These are phyloP conservation scores for Colletotrichum incanum DNA, from an alignment of 2,329 filamentous ascomycete genomes.

Conservation along the genomic window DNA sequence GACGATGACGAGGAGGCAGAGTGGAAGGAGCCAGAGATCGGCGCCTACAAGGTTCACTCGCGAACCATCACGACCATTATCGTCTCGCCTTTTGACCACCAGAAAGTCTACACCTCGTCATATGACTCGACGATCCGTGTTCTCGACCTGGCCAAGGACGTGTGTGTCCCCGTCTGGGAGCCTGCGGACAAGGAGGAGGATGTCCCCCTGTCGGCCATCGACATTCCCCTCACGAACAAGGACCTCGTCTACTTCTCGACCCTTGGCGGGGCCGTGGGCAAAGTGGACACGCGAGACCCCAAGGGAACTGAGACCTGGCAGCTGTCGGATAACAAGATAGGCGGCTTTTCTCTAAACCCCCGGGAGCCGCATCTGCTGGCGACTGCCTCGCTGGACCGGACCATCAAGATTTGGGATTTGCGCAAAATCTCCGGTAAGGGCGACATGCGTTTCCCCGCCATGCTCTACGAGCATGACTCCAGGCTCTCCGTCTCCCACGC, in stretches of 20 bases:
- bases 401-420: conserved; percentile 92
- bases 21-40: conserved; percentile 80
- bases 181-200: conserved; percentile 80
- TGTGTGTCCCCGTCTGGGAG: conserved; percentile 86
- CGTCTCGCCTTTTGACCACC: conserved; percentile 80
- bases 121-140: conserved; percentile 95
- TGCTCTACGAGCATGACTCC: conserved; percentile 87
- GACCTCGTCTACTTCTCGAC: conserved; percentile 91
- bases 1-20: conserved; percentile 75
- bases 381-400: conserved; percentile 91
- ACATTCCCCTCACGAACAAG: conserved; percentile 80
- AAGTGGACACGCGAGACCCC: conserved; percentile 81
- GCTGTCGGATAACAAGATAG: conserved; percentile 93
- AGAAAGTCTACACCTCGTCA: conserved; percentile 85
- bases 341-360: conserved; percentile 90
- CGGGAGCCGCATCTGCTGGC: conserved; percentile 85
- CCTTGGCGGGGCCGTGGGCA: conserved; percentile 83
- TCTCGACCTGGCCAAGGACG: conserved; percentile 85
- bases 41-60: conserved; percentile 90
- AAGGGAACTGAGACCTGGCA: conserved; percentile 77
- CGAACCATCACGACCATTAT: conserved; percentile 90
- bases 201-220: conserved; percentile 86
- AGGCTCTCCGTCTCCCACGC: conserved; percentile 92
- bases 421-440: conserved; percentile 80
- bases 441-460: conserved; percentile 72